Evolutionary conservation across 768 basidiomycete genomes (phyloP).

Genomic region (Dacryopinax spathularia): DNA sequence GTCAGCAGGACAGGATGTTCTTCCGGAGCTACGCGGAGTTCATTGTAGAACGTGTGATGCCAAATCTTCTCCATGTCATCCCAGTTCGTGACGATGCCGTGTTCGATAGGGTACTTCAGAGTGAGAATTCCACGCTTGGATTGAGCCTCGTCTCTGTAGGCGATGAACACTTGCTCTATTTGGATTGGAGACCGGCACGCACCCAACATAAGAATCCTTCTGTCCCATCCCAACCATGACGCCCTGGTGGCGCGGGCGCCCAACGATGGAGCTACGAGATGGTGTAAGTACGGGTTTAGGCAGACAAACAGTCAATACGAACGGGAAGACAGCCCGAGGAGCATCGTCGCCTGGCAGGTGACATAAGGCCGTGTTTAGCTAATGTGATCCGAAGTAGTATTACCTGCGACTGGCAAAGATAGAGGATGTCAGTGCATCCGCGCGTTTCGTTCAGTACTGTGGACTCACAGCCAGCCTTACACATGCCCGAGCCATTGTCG

Average conservation of each 20-base stretch:
- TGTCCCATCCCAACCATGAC: slow-evolving; percentile 38
- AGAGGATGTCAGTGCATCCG: not conserved
- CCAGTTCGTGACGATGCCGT: slow-evolving; percentile 98
- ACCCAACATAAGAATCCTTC: slow-evolving; percentile 37
- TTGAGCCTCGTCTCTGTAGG: too few species aligned
- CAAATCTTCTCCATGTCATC: slow-evolving; percentile 99
- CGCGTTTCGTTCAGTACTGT: not conserved
- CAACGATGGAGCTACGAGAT: slow-evolving; percentile 33
- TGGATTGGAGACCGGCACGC: too few species aligned
- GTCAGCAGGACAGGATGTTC: slow-evolving; percentile 96
- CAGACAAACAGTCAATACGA: slow-evolving; percentile 16
- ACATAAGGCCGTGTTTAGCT: too few species aligned
- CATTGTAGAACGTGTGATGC: slow-evolving; percentile 95
- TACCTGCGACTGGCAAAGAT: slow-evolving; percentile 7
- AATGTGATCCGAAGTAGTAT: too few species aligned
- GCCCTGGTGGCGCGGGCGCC: slow-evolving; percentile 34
- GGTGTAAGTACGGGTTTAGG: slow-evolving; percentile 29
- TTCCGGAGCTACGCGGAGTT: slow-evolving; percentile 32
- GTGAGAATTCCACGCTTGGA: slow-evolving; percentile 90
- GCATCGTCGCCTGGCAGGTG: slow-evolving; percentile 10
- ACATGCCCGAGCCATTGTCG: slow-evolving; percentile 13
- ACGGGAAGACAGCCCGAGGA: slow-evolving; percentile 12
- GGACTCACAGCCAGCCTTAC: slow-evolving; percentile 12
- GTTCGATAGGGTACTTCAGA: slow-evolving; percentile 98
- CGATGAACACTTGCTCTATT: too few species aligned